Evolutionary conservation across 129 eudicot species (phyloP), one percentile per base, ranked within the genome.

Genomic region (Centella asiatica): DNA sequence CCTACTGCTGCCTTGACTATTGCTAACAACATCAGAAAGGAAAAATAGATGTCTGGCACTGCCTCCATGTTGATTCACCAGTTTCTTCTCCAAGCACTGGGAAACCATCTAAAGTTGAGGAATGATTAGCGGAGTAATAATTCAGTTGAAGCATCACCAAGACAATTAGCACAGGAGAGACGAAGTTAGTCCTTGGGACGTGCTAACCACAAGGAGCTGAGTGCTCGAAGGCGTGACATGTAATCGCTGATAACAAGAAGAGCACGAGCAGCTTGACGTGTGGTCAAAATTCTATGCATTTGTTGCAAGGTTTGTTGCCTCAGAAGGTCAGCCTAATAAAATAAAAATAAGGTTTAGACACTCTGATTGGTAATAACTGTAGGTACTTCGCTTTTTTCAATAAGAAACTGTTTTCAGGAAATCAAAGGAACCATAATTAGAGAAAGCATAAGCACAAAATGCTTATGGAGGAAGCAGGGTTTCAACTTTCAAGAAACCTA

Each of bases 241-340:
- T 87, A 87, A 70, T 87, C 96, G 23, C 74, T 79, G 33, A 93
- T 87, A 32, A 80, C 96, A 44, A 93, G 86, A 64, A 93, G 95
- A 0, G 99, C 99, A 42, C 95, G 90, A 22, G 99, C 95, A 50
- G 95, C 88, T 82, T 93, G 99, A 22, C 96, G 79, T 31, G 96
- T 87, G 1, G 96, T 93, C 86, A 93, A 71, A 40, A 93, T 93
- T 47, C 95, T 75, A 73, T 85, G 94, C 83, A 93, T 29, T 74
- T 85, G 96, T 53, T 93, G 99, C 58, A 93, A 58, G 1, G 96
- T 87, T 74, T 87, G 99, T 68, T 82, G 95, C 73, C 99, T 84
- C 71, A 93, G 60, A 57, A 93, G 90, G 62, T 93, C 99, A 13
- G 96, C 99, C 99, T 93, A 44, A 17, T 27, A 59, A 39, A 19